These are phyloP conservation scores for Cladophialophora chaetospira DNA, from an alignment of 2,329 filamentous ascomycete genomes.

Conservation along the genomic window DNA sequence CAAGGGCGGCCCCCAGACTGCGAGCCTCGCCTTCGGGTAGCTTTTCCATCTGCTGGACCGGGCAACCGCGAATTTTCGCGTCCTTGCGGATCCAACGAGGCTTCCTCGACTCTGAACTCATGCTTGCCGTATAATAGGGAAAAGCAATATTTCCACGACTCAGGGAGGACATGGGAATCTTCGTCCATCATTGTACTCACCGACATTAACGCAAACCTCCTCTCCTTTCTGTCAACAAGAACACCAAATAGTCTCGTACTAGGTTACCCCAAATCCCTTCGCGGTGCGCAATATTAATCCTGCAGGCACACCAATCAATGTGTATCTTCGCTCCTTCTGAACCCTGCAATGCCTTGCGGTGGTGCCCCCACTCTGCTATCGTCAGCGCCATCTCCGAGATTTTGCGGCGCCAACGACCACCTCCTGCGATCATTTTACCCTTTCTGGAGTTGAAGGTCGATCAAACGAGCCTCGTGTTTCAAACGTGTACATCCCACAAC, in stretches of 20 bases:
- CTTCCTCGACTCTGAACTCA: no score
- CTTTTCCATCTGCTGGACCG: background rate
- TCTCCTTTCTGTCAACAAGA: no score
- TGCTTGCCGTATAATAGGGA: no score
- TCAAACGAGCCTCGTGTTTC: background rate
- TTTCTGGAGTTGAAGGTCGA: no score
- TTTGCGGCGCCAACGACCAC: background rate
- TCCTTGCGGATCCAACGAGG: background rate
- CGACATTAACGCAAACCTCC: no score
- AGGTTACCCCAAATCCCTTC: no score
- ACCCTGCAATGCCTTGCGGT: background rate
- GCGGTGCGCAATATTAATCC: conserved; percentile 1
- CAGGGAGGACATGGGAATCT: no score
- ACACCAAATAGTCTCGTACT: conserved; percentile 5
- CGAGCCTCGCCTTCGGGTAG: background rate
- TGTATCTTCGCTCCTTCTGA: background rate
- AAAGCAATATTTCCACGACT: no score
- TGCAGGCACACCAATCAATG: conserved; percentile 26
- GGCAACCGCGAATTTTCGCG: background rate
- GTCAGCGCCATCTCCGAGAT: background rate
- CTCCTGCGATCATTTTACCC: no score
- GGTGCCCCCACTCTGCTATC: background rate
- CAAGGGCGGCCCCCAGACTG: no score
- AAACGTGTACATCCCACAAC: no score
- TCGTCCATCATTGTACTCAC: no score